Evolutionary conservation across 768 basidiomycete genomes (phyloP), one percentile per base, ranked within the genome.

Genomic region (Cystofilobasidium ferigula): DNA sequence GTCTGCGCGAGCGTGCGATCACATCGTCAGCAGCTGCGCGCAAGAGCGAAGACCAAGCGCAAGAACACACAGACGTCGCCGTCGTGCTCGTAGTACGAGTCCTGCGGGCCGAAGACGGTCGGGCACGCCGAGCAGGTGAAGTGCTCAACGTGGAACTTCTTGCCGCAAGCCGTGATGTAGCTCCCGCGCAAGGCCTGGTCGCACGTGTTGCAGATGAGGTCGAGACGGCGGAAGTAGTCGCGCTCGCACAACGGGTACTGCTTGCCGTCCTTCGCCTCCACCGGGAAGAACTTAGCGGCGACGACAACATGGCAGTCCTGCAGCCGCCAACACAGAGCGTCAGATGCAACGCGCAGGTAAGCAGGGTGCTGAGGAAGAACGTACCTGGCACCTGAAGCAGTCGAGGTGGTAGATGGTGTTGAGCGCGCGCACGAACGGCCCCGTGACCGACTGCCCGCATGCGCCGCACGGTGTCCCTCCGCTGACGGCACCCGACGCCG

Each of bases 131-230:
- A 94, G 79, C 95, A 99, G 57, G 93, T 95, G 76, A 99, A 99
- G 76, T 98, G 95, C 78, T 99, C 95, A 71, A 98, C 93, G 76
- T 99, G 94, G 77, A 86, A 99, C 78, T 99, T 99, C 81, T 92
- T 90, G 80, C 87, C 93, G 81, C 95, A 95, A 48, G 95, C 95
- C 48, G 95, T 99, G 79, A 99, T 98, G 73, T 99, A 99, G 78
- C 91, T 95, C 62, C 92, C 94, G 73, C 95, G 81, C 68, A 99
- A 78, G 45, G 95, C 95, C 80, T 86, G 84, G 48, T 87, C 86
- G 77, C 95, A 99, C 77, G 95, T 94, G 56, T 86, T 89, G 76
- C 95, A 99, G 69, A 99, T 92, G 72, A 99, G 82, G 77, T 91
- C 91, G 62, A 99, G 82, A 63, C 95, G 84, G 71, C 90, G 84